These are phyloP conservation scores for Fusarium solani-melongenae DNA, from an alignment of 2,329 filamentous ascomycete genomes.

Conservation along the genomic window DNA sequence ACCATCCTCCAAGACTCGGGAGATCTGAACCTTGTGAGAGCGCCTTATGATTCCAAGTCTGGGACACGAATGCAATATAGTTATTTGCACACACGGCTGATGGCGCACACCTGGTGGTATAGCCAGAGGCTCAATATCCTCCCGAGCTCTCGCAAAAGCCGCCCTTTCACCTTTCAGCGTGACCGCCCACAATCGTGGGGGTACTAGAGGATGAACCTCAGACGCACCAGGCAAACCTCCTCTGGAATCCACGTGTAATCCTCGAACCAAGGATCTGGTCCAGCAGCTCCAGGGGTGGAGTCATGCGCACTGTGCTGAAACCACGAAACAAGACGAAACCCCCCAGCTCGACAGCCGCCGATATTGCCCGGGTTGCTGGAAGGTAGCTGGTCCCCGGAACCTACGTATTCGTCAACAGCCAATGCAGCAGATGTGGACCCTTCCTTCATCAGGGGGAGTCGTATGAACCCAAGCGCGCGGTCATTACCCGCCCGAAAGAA, in stretches of 20 bases:
- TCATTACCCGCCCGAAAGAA: not conserved
- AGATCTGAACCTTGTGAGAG: not conserved
- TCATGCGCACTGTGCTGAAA: constrained; percentile 21
- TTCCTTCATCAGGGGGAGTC: constrained; percentile 10
- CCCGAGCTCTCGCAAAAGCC: not conserved
- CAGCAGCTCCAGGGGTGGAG: constrained; percentile 2
- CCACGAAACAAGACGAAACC: not conserved
- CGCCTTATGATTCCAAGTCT: not conserved
- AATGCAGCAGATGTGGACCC: constrained; percentile 16
- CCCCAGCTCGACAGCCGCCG: constrained; percentile 3
- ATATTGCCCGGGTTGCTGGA: constrained; percentile 12
- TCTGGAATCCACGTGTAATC: constrained; percentile 5
- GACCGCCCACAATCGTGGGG: not conserved
- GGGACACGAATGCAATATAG: not conserved
- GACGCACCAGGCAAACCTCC: not conserved
- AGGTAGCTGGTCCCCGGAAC: constrained; percentile 13
- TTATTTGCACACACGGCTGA: not conserved
- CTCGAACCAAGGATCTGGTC: constrained; percentile 12
- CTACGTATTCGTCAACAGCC: constrained; percentile 17
- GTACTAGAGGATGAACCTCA: not conserved
- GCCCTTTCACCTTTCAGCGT: not conserved
- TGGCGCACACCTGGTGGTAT: not conserved
- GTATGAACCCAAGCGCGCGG: constrained; percentile 1
- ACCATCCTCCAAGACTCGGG: not conserved
- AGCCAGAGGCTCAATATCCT: not conserved